Percentiles rank a stretch among this genome's conserved stretches.
phyloP scores from a whole-genome alignment of 129 eudicot genomes.

The Deinandra increscens region DNA sequence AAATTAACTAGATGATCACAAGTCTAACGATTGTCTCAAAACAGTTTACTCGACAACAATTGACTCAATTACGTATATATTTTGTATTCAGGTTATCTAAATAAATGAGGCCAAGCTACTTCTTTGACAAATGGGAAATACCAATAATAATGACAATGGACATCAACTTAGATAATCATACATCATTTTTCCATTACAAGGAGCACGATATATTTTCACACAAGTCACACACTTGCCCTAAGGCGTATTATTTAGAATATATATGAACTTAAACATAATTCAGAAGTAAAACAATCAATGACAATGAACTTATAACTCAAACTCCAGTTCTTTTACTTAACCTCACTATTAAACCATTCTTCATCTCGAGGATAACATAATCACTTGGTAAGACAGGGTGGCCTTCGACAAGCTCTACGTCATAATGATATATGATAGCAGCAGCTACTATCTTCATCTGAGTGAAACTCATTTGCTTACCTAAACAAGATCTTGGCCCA shows the following conservation, averaged over 20 bases:
- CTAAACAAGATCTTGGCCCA: slow-evolving; percentile 49
- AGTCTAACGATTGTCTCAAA: too few relatives aligned
- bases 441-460: slow-evolving; percentile 42
- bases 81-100: too few relatives aligned
- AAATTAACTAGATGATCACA: too few relatives aligned
- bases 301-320: background rate
- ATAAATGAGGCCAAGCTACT: too few relatives aligned
- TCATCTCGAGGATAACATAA: slow-evolving; percentile 27
- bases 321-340: slow-evolving; percentile 18
- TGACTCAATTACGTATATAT: too few relatives aligned
- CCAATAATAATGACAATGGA: too few relatives aligned
- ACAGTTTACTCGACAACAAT: too few relatives aligned
- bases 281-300: background rate
- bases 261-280: too few relatives aligned
- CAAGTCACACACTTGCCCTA: background rate
- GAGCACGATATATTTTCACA: background rate
- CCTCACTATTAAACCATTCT: slow-evolving; percentile 31
- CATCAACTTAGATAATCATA: too few relatives aligned
- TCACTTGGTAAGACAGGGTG: slow-evolving; percentile 23
- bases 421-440: slow-evolving; percentile 21
- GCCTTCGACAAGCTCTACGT: slow-evolving; percentile 31
- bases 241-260: background rate
- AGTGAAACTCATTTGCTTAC: slow-evolving; percentile 41
- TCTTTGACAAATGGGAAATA: too few relatives aligned
- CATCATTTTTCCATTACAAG: background rate